Conservation (phyloP, 192 early-diverging fungal genomes). For the Umbelopsis sp. region DNA sequence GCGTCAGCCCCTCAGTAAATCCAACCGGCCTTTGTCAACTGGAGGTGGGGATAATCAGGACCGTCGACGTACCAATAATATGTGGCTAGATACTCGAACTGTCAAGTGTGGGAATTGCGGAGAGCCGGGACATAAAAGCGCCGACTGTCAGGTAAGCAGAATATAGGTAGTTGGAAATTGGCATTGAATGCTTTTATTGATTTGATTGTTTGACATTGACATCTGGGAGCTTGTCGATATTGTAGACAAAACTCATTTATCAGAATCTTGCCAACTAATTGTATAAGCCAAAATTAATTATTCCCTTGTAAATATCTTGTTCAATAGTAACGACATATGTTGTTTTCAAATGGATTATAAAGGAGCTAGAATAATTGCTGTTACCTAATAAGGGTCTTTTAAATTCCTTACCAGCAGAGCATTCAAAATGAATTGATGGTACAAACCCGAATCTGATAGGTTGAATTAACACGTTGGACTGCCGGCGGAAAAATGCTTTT, state of each 20-base stretch:
- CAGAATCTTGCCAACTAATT: conserved; percentile 19
- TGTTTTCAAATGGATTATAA: too few relatives aligned
- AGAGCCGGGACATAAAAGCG: conserved; percentile 46
- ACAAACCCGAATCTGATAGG: too few relatives aligned
- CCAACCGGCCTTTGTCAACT: too few relatives aligned
- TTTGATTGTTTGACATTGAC: neutral
- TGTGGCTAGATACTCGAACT: conserved; percentile 20
- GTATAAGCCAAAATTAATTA: neutral
- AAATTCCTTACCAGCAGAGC: too few relatives aligned
- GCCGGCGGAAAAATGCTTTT: too few relatives aligned
- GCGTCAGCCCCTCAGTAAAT: conserved; percentile 18
- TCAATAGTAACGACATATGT: too few relatives aligned
- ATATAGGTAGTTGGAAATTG: neutral
- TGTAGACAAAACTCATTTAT: conserved; percentile 26
- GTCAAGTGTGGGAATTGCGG: conserved; percentile 56
- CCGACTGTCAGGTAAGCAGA: conserved; percentile 37
- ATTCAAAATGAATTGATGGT: too few relatives aligned
- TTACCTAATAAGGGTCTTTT: too few relatives aligned
- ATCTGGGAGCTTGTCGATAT: conserved; percentile 22
- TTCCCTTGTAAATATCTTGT: conserved; percentile 20
- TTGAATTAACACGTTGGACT: too few relatives aligned
- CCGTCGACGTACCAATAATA: conserved; percentile 35
- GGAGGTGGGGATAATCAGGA: neutral
- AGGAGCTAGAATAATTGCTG: too few relatives aligned
- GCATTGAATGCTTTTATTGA: neutral